Evolutionary conservation across 148 eudicot genomes (phyloP).

Genomic region (Heliosperma pusillum): DNA sequence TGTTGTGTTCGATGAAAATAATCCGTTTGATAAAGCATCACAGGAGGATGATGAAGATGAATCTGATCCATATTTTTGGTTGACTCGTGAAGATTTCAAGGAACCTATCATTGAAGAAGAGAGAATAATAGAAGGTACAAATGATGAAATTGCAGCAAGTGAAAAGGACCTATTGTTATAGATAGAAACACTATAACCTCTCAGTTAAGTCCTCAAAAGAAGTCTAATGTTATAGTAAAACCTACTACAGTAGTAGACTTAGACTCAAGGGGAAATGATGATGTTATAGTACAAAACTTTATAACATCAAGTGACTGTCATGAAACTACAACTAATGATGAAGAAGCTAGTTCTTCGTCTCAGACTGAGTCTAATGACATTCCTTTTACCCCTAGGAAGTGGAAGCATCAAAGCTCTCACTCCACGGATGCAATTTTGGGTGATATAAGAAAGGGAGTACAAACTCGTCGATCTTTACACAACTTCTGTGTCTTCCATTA

Average conservation of each 20-base stretch:
- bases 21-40: background rate
- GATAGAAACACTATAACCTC: background rate
- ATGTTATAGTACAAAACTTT: background rate
- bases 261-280: background rate
- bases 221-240: background rate
- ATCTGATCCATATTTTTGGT: background rate
- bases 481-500: background rate
- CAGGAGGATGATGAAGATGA: slow-evolving; percentile 9
- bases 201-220: too few relatives aligned
- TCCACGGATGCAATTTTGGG: background rate
- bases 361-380: background rate
- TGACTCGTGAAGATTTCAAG: background rate
- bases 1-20: slow-evolving; percentile 9
- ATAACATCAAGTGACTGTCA: background rate
- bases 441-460: background rate
- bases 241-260: background rate
- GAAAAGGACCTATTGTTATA: background rate
- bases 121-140: background rate
- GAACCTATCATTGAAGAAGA: background rate
- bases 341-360: too few relatives aligned
- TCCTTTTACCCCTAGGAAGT: background rate
- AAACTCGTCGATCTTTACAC: background rate
- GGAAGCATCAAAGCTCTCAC: slow-evolving; percentile 8
- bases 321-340: too few relatives aligned
- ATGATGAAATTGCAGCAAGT: background rate